Evolutionary conservation across 2,329 filamentous ascomycete genomes (phyloP), one percentile per base, ranked within the genome.

Genomic region (Knoxdaviesia proteae): DNA sequence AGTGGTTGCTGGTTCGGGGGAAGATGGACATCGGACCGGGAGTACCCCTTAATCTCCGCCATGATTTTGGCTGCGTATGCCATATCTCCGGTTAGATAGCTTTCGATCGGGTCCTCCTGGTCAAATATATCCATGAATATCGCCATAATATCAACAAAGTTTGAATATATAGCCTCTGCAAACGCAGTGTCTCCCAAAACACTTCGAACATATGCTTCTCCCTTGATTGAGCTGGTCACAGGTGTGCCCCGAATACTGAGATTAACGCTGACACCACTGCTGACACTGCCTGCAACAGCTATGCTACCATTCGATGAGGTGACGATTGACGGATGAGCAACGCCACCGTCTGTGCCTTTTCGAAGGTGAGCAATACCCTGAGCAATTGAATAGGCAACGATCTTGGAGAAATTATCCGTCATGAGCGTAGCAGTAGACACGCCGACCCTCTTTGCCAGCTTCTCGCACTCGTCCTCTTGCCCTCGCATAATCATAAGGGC

Each of bases 1-100:
- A 75, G 77, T 3, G 90, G 90, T 52, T 96, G 87, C 50, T 94
- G 86, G 44, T 80, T 83, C 7, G 78, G 65, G 3, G 84, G 80
- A 6, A 94, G 62, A 8, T 63, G 59, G 32, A 71, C 68, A 2
- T 64, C 61, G 1, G 86, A 86, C 48, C 77, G 65, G 32, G 80
- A 74, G 48, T 78, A 75, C 3, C 56, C 58, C 48, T 75, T 78
- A 53, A 98, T 94, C 32, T 73, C 67, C 10, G 63, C 61, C 59
- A 93, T 69, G 32, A 71, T 73, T 32, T 74, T 61, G 3, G 71
- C 69, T 4, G 84, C 77, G 43, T 73, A 67, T 1, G 58, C 56
- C 42, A 82, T 60, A 10, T 74, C 67, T 48, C 70, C 78, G 8
- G 62, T 56, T 49, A 86, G 76, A 7, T 72, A 69, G 46, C 67